Percentiles rank a stretch among this genome's conserved stretches.
These are phyloP conservation scores for Plasmodium billcollinsi DNA, from an alignment of 169 alveolate genomes.

Conservation along the genomic window DNA sequence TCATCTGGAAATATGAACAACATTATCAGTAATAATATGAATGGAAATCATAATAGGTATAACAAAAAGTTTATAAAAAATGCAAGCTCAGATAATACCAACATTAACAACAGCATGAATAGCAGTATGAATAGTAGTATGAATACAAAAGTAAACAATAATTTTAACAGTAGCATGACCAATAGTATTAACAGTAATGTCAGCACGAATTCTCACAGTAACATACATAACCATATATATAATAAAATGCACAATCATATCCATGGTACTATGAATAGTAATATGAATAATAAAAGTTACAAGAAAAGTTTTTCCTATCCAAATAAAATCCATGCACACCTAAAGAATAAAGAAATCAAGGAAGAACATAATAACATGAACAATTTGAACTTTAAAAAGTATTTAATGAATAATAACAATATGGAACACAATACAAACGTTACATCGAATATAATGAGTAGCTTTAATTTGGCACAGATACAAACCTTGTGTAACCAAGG, in stretches of 20 bases:
- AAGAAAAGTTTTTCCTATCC: constrained; percentile 54
- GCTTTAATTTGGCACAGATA: constrained; percentile 19
- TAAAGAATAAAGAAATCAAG: constrained; percentile 36
- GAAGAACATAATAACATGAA: constrained; percentile 19
- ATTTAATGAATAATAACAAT: constrained; percentile 12
- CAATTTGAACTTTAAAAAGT: constrained; percentile 29
- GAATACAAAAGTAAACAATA: background rate
- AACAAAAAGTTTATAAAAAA: constrained; percentile 14
- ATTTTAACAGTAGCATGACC: background rate
- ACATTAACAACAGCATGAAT: background rate
- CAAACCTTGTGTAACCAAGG: constrained; percentile 13
- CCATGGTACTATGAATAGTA: background rate
- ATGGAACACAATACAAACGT: constrained; percentile 3
- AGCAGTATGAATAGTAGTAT: background rate
- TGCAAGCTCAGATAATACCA: constrained; percentile 20
- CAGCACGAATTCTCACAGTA: too few species aligned
- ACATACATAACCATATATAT: too few species aligned
- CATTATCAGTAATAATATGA: constrained; percentile 6
- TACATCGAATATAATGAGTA: constrained; percentile 3
- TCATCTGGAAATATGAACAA: background rate
- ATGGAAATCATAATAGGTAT: constrained; percentile 4
- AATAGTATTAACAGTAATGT: background rate
- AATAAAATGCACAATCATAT: too few species aligned
- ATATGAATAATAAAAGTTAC: constrained; percentile 18
- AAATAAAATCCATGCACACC: constrained; percentile 15